A percentile compares a stretch with the other conserved stretches of the same genome.
Evolutionary conservation across 108 stramenopile species (phyloP).

Genomic region (Skeletonema grethae): DNA sequence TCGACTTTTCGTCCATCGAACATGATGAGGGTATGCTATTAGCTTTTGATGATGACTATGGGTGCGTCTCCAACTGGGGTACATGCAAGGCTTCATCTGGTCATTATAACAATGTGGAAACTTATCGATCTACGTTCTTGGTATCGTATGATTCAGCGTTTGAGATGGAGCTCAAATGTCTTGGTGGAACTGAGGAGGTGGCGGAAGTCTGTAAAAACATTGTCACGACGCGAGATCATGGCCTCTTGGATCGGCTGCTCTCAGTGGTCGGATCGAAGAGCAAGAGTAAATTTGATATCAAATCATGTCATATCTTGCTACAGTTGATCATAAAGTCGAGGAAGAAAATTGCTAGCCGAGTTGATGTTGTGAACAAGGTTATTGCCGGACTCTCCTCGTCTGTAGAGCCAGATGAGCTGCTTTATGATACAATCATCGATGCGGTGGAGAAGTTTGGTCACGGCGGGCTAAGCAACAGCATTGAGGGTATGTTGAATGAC

Average conservation of each 20-base stretch:
- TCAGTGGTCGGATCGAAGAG: background rate
- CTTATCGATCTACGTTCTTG: background rate
- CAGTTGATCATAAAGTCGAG: background rate
- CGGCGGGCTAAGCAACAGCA: background rate
- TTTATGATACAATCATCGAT: background rate
- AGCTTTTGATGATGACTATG: background rate
- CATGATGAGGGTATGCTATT: background rate
- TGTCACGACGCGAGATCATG: slow-evolving; percentile 1
- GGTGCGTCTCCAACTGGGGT: background rate
- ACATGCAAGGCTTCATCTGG: background rate
- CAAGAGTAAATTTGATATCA: slow-evolving; percentile 5
- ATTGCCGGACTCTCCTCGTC: background rate
- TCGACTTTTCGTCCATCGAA: background rate
- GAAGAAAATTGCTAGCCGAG: background rate
- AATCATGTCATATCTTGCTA: slow-evolving; percentile 1
- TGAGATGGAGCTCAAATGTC: slow-evolving; percentile 7
- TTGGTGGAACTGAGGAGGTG: background rate
- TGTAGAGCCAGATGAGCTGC: background rate
- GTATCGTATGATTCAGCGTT: slow-evolving; percentile 3
- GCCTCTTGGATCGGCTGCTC: slow-evolving; percentile 3
- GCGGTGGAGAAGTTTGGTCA: background rate
- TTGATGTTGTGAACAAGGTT: slow-evolving; percentile 1
- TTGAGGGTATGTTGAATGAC: background rate
- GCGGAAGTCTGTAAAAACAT: background rate
- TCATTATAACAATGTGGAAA: background rate